phyloP scores from a whole-genome alignment of 164 flowering plant genomes.

The Vitis labrusca region DNA sequence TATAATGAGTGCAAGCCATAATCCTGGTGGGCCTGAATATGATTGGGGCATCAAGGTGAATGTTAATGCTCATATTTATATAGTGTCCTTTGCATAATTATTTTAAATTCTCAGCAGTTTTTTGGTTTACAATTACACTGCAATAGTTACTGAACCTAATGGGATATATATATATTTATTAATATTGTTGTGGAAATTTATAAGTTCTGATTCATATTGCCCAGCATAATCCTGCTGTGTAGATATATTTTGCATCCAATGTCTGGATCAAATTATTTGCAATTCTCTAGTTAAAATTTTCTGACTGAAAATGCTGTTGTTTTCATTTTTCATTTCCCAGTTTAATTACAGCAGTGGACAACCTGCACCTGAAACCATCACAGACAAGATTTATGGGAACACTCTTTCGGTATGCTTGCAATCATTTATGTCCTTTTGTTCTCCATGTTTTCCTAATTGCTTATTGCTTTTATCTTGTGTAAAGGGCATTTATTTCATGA shows the following conservation, averaged over 20 bases:
- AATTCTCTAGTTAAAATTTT: not conserved
- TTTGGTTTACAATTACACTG: not conserved
- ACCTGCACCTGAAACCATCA: conserved; percentile 97
- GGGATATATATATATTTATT: too few species aligned
- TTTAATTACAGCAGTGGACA: conserved; percentile 98
- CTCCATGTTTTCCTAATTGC: not conserved
- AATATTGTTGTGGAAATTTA: too few species aligned
- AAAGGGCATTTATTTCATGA: not conserved
- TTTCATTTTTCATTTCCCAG: conserved; percentile 34
- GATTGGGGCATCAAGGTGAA: conserved; percentile 99
- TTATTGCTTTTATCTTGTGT: not conserved
- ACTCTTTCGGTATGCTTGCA: conserved; percentile 78
- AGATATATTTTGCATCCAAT: too few species aligned
- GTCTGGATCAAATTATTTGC: not conserved
- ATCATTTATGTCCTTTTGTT: not conserved
- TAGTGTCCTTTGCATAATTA: too few species aligned
- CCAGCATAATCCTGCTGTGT: too few species aligned
- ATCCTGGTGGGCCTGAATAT: conserved; percentile 98
- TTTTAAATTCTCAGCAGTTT: not conserved
- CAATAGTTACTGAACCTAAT: too few species aligned
- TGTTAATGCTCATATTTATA: not conserved
- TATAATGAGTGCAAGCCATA: conserved; percentile 99
- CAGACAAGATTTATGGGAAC: conserved; percentile 97
- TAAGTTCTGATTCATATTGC: too few species aligned
- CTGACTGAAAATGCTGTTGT: not conserved